Percentiles rank a stretch among this genome's conserved stretches.
phyloP scores from a whole-genome alignment of 495 filamentous ascomycete genomes.

The Bryoglossum gracile region DNA sequence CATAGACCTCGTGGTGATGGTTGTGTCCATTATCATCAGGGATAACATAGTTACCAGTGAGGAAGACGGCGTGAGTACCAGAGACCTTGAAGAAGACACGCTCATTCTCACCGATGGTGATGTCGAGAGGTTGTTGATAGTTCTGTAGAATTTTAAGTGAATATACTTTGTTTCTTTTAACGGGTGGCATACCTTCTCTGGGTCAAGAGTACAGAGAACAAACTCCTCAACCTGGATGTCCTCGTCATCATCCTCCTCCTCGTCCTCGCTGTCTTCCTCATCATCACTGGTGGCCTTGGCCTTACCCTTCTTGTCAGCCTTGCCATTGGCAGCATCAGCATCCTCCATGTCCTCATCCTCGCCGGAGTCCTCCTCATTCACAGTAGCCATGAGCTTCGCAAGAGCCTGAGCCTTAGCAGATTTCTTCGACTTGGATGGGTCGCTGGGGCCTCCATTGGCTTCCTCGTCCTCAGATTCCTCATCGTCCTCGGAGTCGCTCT shows the following conservation, averaged over 20 bases:
- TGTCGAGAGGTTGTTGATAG: slow-evolving; percentile 84
- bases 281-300: slow-evolving; percentile 62
- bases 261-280: slow-evolving; percentile 48
- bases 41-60: slow-evolving; percentile 92
- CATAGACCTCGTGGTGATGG: slow-evolving; percentile 44
- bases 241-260: slow-evolving; percentile 54
- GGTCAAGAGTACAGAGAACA: slow-evolving; percentile 90
- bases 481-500: slow-evolving; percentile 42
- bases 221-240: slow-evolving; percentile 73
- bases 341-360: slow-evolving; percentile 59
- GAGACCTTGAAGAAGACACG: slow-evolving; percentile 82
- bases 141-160: not conserved
- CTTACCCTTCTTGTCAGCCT: slow-evolving; percentile 67
- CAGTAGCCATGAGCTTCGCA: slow-evolving; percentile 63
- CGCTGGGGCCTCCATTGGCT: slow-evolving; percentile 80
- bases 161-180: not conserved
- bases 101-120: slow-evolving; percentile 81
- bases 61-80: slow-evolving; percentile 81
- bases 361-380: slow-evolving; percentile 48
- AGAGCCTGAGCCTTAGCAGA: slow-evolving; percentile 62
- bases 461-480: slow-evolving; percentile 47
- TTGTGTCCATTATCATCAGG: slow-evolving; percentile 44
- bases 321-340: slow-evolving; percentile 40
- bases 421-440: slow-evolving; percentile 81
- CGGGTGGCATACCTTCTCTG: slow-evolving; percentile 38